Percentiles rank a stretch among this genome's conserved stretches.
Conservation (phyloP, 176 grass and related monocot species). For the Leersia perrieri region DNA sequence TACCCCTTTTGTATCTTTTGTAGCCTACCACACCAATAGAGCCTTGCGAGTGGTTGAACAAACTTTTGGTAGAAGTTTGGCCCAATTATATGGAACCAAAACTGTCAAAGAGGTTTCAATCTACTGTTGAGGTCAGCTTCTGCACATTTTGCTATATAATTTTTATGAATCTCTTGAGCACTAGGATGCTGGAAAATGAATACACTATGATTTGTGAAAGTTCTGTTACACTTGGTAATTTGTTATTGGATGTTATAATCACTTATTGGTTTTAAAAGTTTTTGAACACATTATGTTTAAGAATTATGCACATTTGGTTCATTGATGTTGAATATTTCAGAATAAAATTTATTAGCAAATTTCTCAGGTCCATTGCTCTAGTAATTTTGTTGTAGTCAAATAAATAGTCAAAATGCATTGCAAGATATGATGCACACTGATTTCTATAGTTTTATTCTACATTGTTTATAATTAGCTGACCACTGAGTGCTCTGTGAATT, state of each 20-base stretch:
- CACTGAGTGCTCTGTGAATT: conserved; percentile 20
- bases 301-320: neutral
- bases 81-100: conserved; percentile 98
- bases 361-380: neutral
- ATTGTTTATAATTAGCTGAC: conserved; percentile 26
- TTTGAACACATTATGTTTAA: neutral
- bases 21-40: conserved; percentile 84
- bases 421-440: neutral
- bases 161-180: neutral
- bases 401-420: conserved; percentile 11
- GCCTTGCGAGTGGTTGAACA: conserved; percentile 88
- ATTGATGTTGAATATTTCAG: conserved; percentile 4
- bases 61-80: conserved; percentile 86
- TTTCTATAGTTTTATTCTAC: neutral
- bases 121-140: conserved; percentile 83
- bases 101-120: conserved; percentile 60
- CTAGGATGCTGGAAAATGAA: neutral
- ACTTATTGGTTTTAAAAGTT: neutral
- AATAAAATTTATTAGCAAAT: neutral
- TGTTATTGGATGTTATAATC: neutral
- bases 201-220: conserved; percentile 2
- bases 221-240: conserved; percentile 4
- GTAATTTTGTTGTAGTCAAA: neutral
- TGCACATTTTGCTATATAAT: conserved; percentile 12
- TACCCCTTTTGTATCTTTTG: conserved; percentile 20